Conservation (phyloP, 23 red algal genomes). For the Gracilaria domingensis region DNA sequence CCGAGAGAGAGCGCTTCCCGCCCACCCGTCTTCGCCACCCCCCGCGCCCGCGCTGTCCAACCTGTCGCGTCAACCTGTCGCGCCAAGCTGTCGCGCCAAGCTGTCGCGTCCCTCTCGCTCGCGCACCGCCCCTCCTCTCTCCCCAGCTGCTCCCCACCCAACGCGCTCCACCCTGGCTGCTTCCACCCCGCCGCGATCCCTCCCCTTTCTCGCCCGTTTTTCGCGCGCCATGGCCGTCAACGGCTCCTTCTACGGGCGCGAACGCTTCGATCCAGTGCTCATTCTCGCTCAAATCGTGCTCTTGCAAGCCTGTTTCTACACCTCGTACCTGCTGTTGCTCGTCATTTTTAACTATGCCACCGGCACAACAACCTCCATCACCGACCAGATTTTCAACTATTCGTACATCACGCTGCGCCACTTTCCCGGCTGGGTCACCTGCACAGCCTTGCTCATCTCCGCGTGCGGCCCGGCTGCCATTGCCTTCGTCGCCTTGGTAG, state of each 20-base stretch:
- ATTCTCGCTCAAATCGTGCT: conserved; percentile 82
- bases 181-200: neutral
- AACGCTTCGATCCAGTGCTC: conserved; percentile 78
- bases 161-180: neutral
- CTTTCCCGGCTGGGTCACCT: conserved; percentile 77
- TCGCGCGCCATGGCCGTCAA: conserved; percentile 59
- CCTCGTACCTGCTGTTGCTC: conserved; percentile 55
- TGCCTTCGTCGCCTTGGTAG: conserved; percentile 70
- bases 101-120: too few relatives aligned
- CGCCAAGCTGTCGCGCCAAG: too few relatives aligned
- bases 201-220: neutral
- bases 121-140: neutral
- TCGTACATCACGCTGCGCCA: conserved; percentile 65
- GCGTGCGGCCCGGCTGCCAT: conserved; percentile 56
- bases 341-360: conserved; percentile 67
- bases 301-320: conserved; percentile 76
- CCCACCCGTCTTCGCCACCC: neutral
- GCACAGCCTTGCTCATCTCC: conserved; percentile 65
- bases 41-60: neutral
- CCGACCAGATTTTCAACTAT: conserved; percentile 78
- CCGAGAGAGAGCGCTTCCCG: too few relatives aligned
- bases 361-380: conserved; percentile 56
- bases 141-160: neutral
- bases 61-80: too few relatives aligned
- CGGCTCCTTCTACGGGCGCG: conserved; percentile 81